Base-by-base conservation (phyloP, 1,139 yeast species). In the Casaregolazyma lundiana region DNA sequence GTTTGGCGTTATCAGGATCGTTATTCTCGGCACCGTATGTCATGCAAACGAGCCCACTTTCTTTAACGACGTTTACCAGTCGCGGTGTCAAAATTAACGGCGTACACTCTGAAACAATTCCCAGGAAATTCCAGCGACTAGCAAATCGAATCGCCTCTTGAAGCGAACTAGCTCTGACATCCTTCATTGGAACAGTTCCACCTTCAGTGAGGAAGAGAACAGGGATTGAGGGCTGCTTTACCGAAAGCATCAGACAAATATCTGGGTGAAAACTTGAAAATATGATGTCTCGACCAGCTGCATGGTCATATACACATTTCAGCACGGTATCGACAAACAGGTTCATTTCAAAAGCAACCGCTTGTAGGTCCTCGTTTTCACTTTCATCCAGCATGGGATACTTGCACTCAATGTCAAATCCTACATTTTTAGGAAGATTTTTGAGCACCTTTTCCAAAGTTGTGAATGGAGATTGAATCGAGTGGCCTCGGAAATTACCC, bases 371-470 rank as follows among this genome's bases (percentile, higher is more conserved):
- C 62, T 92, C 97, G 6, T 72, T 72, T 63, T 89, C 87, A 0
- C 95, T 92, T 67, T 92, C 97, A 63, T 88, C 95, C 49, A 88
- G 73, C 95, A 92, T 87, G 2, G 98, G 97, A 62, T 89, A 92
- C 63, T 89, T 92, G 66, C 95, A 80, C 65, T 92, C 98, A 53
- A 92, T 88, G 61, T 92, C 92, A 69, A 92, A 90, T 0, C 98
- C 98, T 18, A 90, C 95, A 52, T 76, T 77, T 49, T 74, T 71
- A 0, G 97, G 97, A 21, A 92, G 69, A 54, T 86, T 86, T 59
- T 77, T 76, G 70, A 92, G 88, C 44, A 89, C 75, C 55, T 90
- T 96, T 57, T 80, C 84, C 53, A 92, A 72, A 0, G 97, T 89
- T 4, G 90, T 95, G 64, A 92, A 92, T 30, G 87, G 84, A 0